Evolutionary conservation across 2,329 filamentous ascomycete genomes (phyloP), one percentile per base, ranked within the genome.

Genomic region (Seiridium unicorne): DNA sequence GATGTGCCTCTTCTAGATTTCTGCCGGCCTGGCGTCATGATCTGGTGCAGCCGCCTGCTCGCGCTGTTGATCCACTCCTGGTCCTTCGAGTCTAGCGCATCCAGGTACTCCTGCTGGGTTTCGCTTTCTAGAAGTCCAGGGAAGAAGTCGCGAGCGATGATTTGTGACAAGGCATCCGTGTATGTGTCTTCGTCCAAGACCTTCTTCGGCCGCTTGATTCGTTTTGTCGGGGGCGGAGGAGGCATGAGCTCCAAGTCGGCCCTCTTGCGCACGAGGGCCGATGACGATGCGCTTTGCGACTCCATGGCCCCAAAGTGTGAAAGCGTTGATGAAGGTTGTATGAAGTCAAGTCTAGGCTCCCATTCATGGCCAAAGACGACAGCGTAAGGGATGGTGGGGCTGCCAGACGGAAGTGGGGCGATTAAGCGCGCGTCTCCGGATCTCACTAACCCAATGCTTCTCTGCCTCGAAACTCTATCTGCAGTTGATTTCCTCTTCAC

Each of bases 141-240:
- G 70, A 98, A 99, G 80, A 96, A 99, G 80, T 99, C 95, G 65
- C 95, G 88, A 8, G 92, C 92, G 64, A 99, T 97, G 71, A 99
- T 98, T 67, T 95, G 89, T 0, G 93, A 97, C 35, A 99, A 82
- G 1, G 91, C 90, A 60, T 93, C 88, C 2, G 92, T 95, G 75
- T 99, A 99, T 57, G 90, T 88, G 67, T 99, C 94, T 81, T 99
- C 95, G 73, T 97, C 92, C 35, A 99, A 85, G 35, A 97, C 88
- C 63, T 89, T 90, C 63, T 89, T 88, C 0, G 95, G 95, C 57
- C 95, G 86, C 76, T 97, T 97, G 70, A 97, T 96, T 61, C 92
- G 89, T 74, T 97, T 98, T 47, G 88, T 81, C 0, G 87, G 84
- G 3, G 93, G 92, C 5, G 94, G 93, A 9, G 93, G 93, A 13